A percentile compares a stretch with the other conserved stretches of the same genome.
These are phyloP conservation scores for Trapa bicornis DNA, from an alignment of 345 rosid species.

Conservation along the genomic window DNA sequence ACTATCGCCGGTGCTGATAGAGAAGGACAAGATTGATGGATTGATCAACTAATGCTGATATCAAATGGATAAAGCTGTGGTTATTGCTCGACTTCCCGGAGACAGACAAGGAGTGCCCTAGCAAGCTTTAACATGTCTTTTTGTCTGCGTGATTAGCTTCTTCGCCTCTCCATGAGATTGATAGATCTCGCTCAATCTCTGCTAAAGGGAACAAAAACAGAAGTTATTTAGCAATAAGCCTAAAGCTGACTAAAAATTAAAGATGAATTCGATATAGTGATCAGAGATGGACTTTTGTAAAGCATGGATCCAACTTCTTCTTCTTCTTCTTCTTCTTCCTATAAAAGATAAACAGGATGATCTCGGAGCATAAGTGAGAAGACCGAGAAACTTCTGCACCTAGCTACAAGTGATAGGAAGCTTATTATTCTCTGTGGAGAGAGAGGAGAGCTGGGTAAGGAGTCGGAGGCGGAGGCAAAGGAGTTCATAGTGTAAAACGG, in stretches of 20 bases:
- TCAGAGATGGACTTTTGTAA: not conserved
- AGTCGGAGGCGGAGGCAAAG: not conserved
- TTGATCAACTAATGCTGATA: not conserved
- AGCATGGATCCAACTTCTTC: not conserved
- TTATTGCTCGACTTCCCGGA: not conserved
- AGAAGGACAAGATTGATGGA: not conserved
- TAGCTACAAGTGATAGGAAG: no score
- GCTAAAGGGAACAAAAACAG: not conserved
- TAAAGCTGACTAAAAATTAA: not conserved
- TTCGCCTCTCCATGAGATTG: not conserved
- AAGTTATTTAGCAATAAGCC: not conserved
- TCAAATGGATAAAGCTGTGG: not conserved
- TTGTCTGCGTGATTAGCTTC: not conserved
- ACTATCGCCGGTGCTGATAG: not conserved
- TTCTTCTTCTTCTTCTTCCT: not conserved
- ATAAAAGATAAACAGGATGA: not conserved
- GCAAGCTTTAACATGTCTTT: not conserved
- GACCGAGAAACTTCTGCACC: no score
- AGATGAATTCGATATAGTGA: no score
- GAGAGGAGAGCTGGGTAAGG: not conserved
- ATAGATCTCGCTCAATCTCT: not conserved
- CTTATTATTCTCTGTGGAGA: not conserved
- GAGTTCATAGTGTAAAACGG: not conserved
- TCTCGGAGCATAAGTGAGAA: no score
- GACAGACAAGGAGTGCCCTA: not conserved